phyloP scores from a whole-genome alignment of 2,329 filamentous ascomycete genomes.

The Laburnicola sp. region DNA sequence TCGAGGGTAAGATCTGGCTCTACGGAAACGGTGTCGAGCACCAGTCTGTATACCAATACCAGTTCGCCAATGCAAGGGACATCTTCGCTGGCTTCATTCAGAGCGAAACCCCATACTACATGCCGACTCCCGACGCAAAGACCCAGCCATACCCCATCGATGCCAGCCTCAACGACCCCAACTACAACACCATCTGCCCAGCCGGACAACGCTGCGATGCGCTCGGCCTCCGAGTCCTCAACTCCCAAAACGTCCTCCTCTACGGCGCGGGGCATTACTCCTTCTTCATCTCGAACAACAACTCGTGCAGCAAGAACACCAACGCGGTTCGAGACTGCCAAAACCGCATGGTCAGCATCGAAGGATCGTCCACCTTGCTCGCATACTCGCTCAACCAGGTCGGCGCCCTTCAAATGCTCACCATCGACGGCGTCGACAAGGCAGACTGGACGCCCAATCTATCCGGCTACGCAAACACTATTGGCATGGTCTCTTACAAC shows the following conservation, averaged over 20 bases:
- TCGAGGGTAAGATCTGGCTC: slow-evolving; percentile 61
- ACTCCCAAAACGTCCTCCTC: slow-evolving; percentile 59
- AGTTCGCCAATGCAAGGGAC: slow-evolving; percentile 74
- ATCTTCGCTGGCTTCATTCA: slow-evolving; percentile 85
- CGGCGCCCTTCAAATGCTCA: slow-evolving; percentile 52
- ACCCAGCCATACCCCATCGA: slow-evolving; percentile 61
- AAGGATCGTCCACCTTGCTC: slow-evolving; percentile 45
- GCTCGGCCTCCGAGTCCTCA: slow-evolving; percentile 66
- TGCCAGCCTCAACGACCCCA: slow-evolving; percentile 65
- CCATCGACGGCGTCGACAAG: slow-evolving; percentile 48
- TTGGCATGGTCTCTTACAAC: slow-evolving; percentile 41
- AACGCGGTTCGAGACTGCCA: slow-evolving; percentile 51
- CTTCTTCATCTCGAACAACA: slow-evolving; percentile 67
- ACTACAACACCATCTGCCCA: slow-evolving; percentile 58
- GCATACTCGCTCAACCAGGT: slow-evolving; percentile 57
- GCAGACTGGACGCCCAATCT: slow-evolving; percentile 54
- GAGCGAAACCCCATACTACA: slow-evolving; percentile 85
- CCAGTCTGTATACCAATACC: slow-evolving; percentile 74
- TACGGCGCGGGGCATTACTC: slow-evolving; percentile 71
- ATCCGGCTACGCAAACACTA: slow-evolving; percentile 44
- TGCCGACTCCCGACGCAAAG: slow-evolving; percentile 75
- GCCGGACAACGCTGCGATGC: slow-evolving; percentile 45
- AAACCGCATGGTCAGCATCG: slow-evolving; percentile 55
- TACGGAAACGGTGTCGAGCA: slow-evolving; percentile 72
- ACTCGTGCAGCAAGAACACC: slow-evolving; percentile 33